Conservation (phyloP, 352 stramenopile species). For the Elongisporangium anandrum region DNA sequence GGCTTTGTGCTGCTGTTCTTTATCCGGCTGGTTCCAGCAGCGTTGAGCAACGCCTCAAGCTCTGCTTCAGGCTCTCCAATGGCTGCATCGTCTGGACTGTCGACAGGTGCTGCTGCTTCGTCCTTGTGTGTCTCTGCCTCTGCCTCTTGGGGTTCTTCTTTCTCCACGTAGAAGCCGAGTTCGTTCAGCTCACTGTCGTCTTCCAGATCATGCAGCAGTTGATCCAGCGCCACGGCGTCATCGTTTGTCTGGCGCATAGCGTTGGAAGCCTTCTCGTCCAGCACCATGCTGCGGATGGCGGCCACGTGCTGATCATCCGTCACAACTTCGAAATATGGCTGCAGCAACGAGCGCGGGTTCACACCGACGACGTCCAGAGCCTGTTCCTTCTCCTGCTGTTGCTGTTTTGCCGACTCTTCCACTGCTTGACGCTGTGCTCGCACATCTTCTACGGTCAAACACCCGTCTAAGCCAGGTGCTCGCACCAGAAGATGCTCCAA, state of each 20-base stretch:
- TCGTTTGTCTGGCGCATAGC: conserved; percentile 42
- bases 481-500: conserved; percentile 44
- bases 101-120: conserved; percentile 1
- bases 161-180: conserved; percentile 50
- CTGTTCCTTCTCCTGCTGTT: conserved; percentile 3
- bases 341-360: conserved; percentile 49
- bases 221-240: conserved; percentile 57
- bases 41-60: conserved; percentile 45
- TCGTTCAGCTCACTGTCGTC: conserved; percentile 59
- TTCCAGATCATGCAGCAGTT: conserved; percentile 66
- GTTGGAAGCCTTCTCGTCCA: conserved; percentile 58
- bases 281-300: conserved; percentile 47
- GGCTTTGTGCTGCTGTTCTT: conserved; percentile 13
- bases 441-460: conserved; percentile 48
- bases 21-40: conserved; percentile 3
- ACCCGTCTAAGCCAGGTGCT: conserved; percentile 47
- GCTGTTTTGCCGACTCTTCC: conserved; percentile 1
- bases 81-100: background rate
- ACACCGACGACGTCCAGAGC: conserved; percentile 34
- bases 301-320: conserved; percentile 42
- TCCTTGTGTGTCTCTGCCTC: conserved; percentile 3
- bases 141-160: conserved; percentile 21
- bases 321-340: conserved; percentile 68
- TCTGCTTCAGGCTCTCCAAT: conserved; percentile 39
- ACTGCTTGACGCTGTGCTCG: conserved; percentile 1